Base-by-base conservation (phyloP, 2,329 filamentous ascomycete genomes). In the Botrytis aclada region DNA sequence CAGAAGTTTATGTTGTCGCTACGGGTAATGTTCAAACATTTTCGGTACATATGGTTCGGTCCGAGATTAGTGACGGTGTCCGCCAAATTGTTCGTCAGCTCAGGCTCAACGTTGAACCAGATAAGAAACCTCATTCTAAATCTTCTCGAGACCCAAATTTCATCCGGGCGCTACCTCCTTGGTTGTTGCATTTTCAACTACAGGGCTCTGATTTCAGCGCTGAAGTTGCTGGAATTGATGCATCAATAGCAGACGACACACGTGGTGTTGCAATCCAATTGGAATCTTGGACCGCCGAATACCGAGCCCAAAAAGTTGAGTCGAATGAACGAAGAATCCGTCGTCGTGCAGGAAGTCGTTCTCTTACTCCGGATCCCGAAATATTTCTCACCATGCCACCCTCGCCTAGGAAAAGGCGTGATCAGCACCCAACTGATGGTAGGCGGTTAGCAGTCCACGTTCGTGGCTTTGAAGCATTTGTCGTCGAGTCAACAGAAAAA, bases 51-150 rank as follows among this genome's bases (percentile, higher is more conserved):
- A 91, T 99, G 86, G 91, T 98, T 14, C 90, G 95, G 34, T 91
- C 93, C 9, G 96, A 99, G 80, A 97, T 99, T 73, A 96, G 92
- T 71, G 92, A 97, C 79, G 97, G 96, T 34, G 86, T 99, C 45
- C 93, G 93, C 37, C 94, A 98, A 81, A 98, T 99, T 75, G 89
- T 98, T 22, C 89, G 90, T 60, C 94, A 98, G 79, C 86, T 98
- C 70, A 89, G 91, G 62, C 89, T 89, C 43, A 89, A 93, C 74
- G 87, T 92, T 16, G 87, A 92, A 75, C 88, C 90, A 4, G 88
- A 89, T 74, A 91, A 88, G 80, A 84, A 87, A 54, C 81, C 81
- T 6, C 81, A 81, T 56, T 83, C 84, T n/a, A 86, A 84, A 72
- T 84, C 84, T 16, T 82, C 84, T 47, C 85, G 83, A 73, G 87